Conservation (phyloP, 176 grass and related monocot species). For the Juncus inflexus region DNA sequence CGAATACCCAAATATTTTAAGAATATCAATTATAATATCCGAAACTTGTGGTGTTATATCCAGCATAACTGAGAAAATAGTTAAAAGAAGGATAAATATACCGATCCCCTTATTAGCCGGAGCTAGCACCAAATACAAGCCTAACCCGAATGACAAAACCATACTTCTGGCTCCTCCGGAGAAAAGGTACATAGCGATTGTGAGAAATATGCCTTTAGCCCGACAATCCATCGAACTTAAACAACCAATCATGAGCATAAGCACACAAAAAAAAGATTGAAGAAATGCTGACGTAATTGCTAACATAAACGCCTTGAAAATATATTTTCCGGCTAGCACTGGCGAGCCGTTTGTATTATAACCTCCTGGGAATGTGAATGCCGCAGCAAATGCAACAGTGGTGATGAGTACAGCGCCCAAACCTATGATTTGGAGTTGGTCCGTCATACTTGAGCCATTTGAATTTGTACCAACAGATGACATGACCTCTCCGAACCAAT, state of each 20-base stretch:
- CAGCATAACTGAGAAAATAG: too few relatives aligned
- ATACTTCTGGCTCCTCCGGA: neutral
- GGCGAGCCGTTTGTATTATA: neutral
- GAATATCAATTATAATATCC: too few relatives aligned
- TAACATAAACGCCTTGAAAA: slow-evolving; percentile 1
- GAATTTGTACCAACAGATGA: too few relatives aligned
- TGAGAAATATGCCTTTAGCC: too few relatives aligned
- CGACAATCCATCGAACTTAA: too few relatives aligned
- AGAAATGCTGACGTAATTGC: neutral
- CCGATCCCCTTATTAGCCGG: neutral
- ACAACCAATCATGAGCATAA: too few relatives aligned
- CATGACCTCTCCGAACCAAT: too few relatives aligned
- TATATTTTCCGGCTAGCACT: neutral
- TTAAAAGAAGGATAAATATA: neutral
- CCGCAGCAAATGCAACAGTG: neutral
- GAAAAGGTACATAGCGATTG: neutral
- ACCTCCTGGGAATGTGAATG: slow-evolving; percentile 6
- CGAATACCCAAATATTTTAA: too few relatives aligned
- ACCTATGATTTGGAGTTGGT: neutral
- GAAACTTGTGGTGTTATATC: too few relatives aligned
- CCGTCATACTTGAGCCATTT: neutral
- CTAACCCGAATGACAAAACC: neutral
- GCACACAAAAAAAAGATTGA: neutral
- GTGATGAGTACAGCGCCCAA: slow-evolving; percentile 4
- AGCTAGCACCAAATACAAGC: neutral